Conservation (phyloP, 768 basidiomycete genomes). For the Tricholoma terreum region DNA sequence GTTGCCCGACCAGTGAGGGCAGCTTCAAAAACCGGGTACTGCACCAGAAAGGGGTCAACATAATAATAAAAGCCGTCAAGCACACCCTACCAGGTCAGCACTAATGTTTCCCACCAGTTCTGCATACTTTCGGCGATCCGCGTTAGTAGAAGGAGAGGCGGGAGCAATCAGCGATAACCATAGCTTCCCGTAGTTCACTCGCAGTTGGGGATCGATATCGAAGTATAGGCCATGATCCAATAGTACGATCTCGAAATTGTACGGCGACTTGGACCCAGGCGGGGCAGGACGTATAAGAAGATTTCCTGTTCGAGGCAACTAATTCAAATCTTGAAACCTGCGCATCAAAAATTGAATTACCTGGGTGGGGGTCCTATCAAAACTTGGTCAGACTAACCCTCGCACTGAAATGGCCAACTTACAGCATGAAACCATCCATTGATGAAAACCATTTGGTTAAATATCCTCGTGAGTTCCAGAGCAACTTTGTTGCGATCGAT, state of each 20-base stretch:
- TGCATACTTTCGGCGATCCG: slow-evolving; percentile 82
- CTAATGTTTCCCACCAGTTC: slow-evolving; percentile 88
- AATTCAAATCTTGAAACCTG: neutral
- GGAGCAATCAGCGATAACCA: slow-evolving; percentile 87
- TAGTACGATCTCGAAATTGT: slow-evolving; percentile 95
- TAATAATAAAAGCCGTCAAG: slow-evolving; percentile 1
- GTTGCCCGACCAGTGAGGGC: slow-evolving; percentile 88
- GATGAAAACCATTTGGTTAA: slow-evolving; percentile 92
- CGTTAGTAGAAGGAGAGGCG: slow-evolving; percentile 59
- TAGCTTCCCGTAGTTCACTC: slow-evolving; percentile 81
- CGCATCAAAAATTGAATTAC: slow-evolving; percentile 30
- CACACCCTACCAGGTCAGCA: slow-evolving; percentile 68
- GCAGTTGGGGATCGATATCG: slow-evolving; percentile 75
- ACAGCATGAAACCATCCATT: slow-evolving; percentile 90
- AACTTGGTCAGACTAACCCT: neutral
- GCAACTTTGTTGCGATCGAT: slow-evolving; percentile 96
- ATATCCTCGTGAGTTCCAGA: slow-evolving; percentile 85
- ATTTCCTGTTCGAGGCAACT: slow-evolving; percentile 54
- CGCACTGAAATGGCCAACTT: slow-evolving; percentile 24
- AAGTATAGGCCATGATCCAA: slow-evolving; percentile 96
- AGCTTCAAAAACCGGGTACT: slow-evolving; percentile 95
- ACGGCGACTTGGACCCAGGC: slow-evolving; percentile 63
- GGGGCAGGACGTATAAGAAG: slow-evolving; percentile 82
- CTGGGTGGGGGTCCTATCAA: slow-evolving; percentile 80
- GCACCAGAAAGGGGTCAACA: neutral